Evolutionary conservation across 2,329 filamentous ascomycete genomes (phyloP), one percentile per base, ranked within the genome.

Genomic region (Aspergillus terreus): DNA sequence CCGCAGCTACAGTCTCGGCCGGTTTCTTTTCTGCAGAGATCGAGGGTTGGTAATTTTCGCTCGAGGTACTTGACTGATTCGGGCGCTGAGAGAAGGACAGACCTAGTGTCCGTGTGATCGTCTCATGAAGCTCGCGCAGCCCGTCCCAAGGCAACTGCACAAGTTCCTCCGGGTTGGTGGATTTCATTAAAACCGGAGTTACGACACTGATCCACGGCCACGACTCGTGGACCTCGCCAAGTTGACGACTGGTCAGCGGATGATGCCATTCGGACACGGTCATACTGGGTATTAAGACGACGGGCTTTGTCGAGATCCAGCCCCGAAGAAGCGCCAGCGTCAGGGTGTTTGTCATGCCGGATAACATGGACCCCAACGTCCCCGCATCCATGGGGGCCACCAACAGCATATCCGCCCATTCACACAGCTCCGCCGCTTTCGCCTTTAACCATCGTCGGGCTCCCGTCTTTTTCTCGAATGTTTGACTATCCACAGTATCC

Each of bases 161-260:
- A 49, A 78, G 72, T 57, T 78, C 79, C 49, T 76, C 74, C 19
- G 75, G 74, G 46, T 71, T 76, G 57, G 88, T 84, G 65, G 90
- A 94, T 58, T 86, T 83, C 89, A 90, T 96, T 14, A 95, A 72
- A 32, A 95, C 84, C 0, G 92, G 90, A 40, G 87, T 80, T 67
- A 96, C 80, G 41, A 94, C 84, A 55, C 87, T 82, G 47, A 96
- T 82, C 90, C 90, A 96, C 48, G 85, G 86, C 90, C 90, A 95
- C 68, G 90, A 92, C 56, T 83, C 78, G 57, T 86, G 81, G 40
- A 96, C 83, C 71, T 95, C 94, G 70, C 83, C 87, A 54, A 96
- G 80, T 66, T 96, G 91, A 63, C 90, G 87, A 73, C 88, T 89
- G 14, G 90, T 95, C 73, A 92, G 85, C 2, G 91, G 90, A 63